Conservation (phyloP, 495 filamentous ascomycete species). For the Gamarada debralockiae region DNA sequence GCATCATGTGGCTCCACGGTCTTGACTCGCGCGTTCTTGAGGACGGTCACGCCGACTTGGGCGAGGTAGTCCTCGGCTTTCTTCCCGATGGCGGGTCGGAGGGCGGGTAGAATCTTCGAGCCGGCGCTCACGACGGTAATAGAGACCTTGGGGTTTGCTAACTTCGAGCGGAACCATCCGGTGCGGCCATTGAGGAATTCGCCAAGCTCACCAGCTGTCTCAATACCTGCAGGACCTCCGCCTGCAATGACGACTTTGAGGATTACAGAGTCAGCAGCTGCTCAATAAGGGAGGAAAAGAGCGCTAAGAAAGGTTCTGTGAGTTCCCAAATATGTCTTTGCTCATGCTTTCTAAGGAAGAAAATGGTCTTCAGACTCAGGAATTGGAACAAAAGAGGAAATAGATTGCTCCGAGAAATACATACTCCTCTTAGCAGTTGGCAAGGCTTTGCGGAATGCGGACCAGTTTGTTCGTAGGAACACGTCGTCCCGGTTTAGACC, state of each 20-base stretch:
- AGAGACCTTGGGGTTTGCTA: constrained; percentile 26
- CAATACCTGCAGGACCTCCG: constrained; percentile 65
- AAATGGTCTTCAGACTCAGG: too few relatives aligned
- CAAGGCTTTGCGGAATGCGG: constrained; percentile 35
- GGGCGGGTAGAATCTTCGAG: constrained; percentile 25
- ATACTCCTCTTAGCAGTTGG: constrained; percentile 37
- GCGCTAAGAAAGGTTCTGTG: too few relatives aligned
- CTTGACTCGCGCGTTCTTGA: constrained; percentile 25
- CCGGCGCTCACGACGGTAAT: constrained; percentile 42
- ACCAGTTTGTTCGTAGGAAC: constrained; percentile 26
- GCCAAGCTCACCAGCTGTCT: constrained; percentile 55
- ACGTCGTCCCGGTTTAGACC: constrained; percentile 28
- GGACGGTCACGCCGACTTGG: constrained; percentile 30
- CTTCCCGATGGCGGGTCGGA: constrained; percentile 25
- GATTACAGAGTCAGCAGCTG: too few relatives aligned
- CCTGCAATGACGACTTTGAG: constrained; percentile 54
- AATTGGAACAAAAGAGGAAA: too few relatives aligned
- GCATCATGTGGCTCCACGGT: constrained; percentile 13
- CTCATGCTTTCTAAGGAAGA: too few relatives aligned
- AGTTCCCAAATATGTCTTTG: too few relatives aligned
- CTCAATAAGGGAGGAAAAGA: too few relatives aligned
- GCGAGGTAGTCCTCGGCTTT: constrained; percentile 29
- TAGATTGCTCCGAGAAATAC: too few relatives aligned
- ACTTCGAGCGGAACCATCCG: constrained; percentile 27
- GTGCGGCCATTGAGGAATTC: constrained; percentile 43